Conservation (phyloP, 345 rosid species). For the Erodium maritimum region DNA sequence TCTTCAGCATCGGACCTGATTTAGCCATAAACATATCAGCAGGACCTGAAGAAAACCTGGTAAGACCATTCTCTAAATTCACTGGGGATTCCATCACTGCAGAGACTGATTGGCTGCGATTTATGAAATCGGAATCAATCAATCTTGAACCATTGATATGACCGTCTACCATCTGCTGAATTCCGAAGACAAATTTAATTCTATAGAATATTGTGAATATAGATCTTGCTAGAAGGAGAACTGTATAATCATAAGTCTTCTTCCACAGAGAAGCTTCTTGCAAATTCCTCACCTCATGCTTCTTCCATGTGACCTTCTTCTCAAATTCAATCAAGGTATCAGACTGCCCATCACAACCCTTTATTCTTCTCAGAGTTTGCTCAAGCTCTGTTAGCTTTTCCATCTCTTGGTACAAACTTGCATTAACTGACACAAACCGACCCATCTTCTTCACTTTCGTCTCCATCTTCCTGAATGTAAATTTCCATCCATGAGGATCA, state of each 20-base stretch:
- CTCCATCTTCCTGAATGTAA: conserved; percentile 72
- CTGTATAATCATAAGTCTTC: conserved; percentile 63
- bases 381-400: conserved; percentile 71
- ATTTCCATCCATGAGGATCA: conserved; percentile 69
- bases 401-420: conserved; percentile 77
- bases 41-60: conserved; percentile 81
- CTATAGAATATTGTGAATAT: conserved; percentile 58
- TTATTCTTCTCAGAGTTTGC: conserved; percentile 68
- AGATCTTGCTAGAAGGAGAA: conserved; percentile 64
- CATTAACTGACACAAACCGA: conserved; percentile 56
- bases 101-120: conserved; percentile 61
- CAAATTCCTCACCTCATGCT: conserved; percentile 67
- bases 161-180: conserved; percentile 26
- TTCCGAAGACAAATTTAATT: conserved; percentile 61
- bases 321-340: conserved; percentile 51
- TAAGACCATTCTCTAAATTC: conserved; percentile 32
- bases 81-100: conserved; percentile 40
- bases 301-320: conserved; percentile 75
- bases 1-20: conserved; percentile 33
- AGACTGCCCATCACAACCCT: conserved; percentile 38
- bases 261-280: conserved; percentile 76
- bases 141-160: conserved; percentile 23
- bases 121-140: conserved; percentile 38
- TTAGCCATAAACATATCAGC: conserved; percentile 34
- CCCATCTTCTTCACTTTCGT: conserved; percentile 79